Conservation (phyloP, 1,139 yeast species). For the Yamadazyma friedrichii region DNA sequence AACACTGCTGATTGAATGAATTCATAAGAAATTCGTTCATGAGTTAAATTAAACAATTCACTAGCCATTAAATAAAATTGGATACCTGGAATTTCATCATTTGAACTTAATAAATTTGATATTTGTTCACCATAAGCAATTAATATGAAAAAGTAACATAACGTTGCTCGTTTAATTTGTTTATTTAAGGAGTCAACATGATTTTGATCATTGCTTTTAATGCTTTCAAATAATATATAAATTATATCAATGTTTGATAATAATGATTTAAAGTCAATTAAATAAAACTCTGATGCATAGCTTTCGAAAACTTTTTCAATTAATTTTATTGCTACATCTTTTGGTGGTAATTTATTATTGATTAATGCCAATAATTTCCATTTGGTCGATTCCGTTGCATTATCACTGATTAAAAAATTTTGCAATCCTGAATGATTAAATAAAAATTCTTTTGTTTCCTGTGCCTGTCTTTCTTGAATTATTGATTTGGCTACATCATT, state of each 20-base stretch:
- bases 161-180: conserved; percentile 12
- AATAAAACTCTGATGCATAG: conserved; percentile 17
- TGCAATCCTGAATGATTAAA: conserved; percentile 17
- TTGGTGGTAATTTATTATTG: conserved; percentile 19
- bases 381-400: conserved; percentile 27
- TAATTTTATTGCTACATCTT: conserved; percentile 7
- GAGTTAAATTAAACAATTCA: conserved; percentile 37
- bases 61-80: conserved; percentile 40
- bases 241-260: conserved; percentile 23
- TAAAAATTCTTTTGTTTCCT: conserved; percentile 13
- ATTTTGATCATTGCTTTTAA: conserved; percentile 12
- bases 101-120: conserved; percentile 10
- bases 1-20: conserved; percentile 47
- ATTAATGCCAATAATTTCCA: conserved; percentile 22
- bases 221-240: conserved; percentile 24
- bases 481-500: not conserved
- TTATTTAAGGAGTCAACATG: conserved; percentile 5
- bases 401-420: conserved; percentile 22
- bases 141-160: conserved; percentile 33
- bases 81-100: conserved; percentile 29
- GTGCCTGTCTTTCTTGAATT: conserved; percentile 15
- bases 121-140: conserved; percentile 42
- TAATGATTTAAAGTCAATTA: conserved; percentile 12
- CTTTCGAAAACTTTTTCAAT: conserved; percentile 13
- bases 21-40: conserved; percentile 38